Percentiles rank a stretch among this genome's conserved stretches.
These are phyloP conservation scores for Sarocladiaceae sp. DNA, from an alignment of 2,329 filamentous ascomycete species.

Conservation along the genomic window DNA sequence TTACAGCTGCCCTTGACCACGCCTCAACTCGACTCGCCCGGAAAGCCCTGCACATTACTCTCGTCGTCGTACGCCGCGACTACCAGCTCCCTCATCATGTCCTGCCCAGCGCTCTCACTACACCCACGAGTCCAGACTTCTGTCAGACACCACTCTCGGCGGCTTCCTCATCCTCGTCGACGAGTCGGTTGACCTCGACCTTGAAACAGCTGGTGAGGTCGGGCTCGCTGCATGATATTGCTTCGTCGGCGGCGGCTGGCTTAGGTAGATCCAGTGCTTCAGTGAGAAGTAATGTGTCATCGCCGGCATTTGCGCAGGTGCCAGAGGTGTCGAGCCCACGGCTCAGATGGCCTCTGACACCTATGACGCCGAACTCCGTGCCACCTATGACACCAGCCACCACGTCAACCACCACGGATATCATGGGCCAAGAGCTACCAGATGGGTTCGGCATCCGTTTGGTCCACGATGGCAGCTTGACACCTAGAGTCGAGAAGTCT, in stretches of 20 bases:
- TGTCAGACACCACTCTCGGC: slow-evolving; percentile 1
- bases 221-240: slow-evolving; percentile 8
- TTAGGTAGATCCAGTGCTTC: background rate
- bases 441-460: slow-evolving; percentile 46
- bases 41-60: slow-evolving; percentile 52
- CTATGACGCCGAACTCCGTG: slow-evolving; percentile 33
- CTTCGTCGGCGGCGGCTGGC: background rate
- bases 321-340: slow-evolving; percentile 17
- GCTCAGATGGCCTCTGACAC: slow-evolving; percentile 27
- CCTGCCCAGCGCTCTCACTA: slow-evolving; percentile 14
- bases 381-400: slow-evolving; percentile 47
- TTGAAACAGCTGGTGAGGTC: slow-evolving; percentile 28
- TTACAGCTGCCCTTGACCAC: slow-evolving; percentile 55
- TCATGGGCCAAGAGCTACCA: slow-evolving; percentile 25
- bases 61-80: slow-evolving; percentile 53
- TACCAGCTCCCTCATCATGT: slow-evolving; percentile 44
- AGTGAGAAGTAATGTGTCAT: slow-evolving; percentile 3
- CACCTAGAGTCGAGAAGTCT: slow-evolving; percentile 41
- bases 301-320: slow-evolving; percentile 7
- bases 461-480: slow-evolving; percentile 42
- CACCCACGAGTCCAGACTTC: slow-evolving; percentile 22
- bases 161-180: slow-evolving; percentile 18
- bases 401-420: slow-evolving; percentile 32
- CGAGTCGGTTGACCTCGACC: slow-evolving; percentile 23
- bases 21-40: slow-evolving; percentile 50